Evolutionary conservation across 441 rosid species (phyloP).

Genomic region (Erodium moschatum): DNA sequence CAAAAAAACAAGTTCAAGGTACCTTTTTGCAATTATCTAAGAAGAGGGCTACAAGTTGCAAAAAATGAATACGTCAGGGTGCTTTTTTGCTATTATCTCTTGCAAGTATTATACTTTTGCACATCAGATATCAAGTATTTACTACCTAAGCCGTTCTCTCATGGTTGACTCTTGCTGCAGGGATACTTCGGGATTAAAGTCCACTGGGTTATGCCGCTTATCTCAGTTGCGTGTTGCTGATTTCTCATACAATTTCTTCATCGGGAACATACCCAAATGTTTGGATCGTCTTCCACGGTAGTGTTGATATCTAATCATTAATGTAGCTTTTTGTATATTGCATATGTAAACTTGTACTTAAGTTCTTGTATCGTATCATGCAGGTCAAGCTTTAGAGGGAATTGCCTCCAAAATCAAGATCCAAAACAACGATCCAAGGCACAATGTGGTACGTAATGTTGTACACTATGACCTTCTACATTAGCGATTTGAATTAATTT

Average conservation of each 20-base stretch:
- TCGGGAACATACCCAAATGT: constrained; percentile 77
- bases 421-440: constrained; percentile 54
- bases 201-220: constrained; percentile 58
- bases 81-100: too few relatives aligned
- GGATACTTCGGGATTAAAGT: constrained; percentile 48
- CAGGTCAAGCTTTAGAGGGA: constrained; percentile 87
- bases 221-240: constrained; percentile 63
- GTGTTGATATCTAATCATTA: constrained; percentile 14
- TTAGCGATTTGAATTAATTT: neutral
- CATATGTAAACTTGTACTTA: constrained; percentile 18
- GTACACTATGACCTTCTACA: constrained; percentile 7
- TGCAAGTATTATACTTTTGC: constrained; percentile 6
- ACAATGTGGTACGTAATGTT: constrained; percentile 47
- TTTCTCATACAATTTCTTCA: constrained; percentile 74
- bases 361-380: constrained; percentile 8
- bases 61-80: too few relatives aligned
- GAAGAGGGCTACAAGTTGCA: too few relatives aligned
- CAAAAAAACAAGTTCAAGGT: too few relatives aligned
- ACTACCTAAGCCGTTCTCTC: constrained; percentile 5
- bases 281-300: constrained; percentile 65
- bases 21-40: too few relatives aligned
- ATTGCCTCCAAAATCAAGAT: constrained; percentile 62
- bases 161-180: constrained; percentile 30
- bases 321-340: neutral
- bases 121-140: too few relatives aligned